Evolutionary conservation across 306 rosid species (phyloP).

Genomic region (Cucumis cinereus): DNA sequence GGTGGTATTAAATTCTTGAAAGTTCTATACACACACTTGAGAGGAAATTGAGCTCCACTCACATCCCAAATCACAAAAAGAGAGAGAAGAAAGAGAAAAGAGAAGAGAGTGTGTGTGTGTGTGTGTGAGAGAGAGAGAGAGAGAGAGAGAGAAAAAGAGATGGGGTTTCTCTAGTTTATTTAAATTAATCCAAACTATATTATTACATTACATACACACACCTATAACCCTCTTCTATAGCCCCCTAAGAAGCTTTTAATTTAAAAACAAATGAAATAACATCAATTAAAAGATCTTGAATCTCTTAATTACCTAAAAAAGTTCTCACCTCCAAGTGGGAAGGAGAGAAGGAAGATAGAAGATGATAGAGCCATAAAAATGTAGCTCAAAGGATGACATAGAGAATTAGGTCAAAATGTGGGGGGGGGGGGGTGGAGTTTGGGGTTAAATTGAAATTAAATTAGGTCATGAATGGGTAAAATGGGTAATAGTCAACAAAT

Average conservation of each 20-base stretch:
- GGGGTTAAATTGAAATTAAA: too few relatives aligned
- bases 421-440: too few relatives aligned
- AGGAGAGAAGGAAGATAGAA: neutral
- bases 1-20: neutral
- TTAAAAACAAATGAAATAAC: neutral
- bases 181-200: neutral
- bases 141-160: neutral
- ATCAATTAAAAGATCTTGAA: too few relatives aligned
- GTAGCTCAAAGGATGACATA: neutral
- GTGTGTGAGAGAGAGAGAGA: neutral
- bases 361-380: neutral
- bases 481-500: neutral
- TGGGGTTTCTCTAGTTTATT: neutral
- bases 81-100: neutral
- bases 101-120: neutral
- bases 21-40: neutral
- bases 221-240: neutral
- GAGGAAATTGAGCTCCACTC: constrained; percentile 4
- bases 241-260: neutral
- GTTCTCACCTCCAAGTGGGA: neutral
- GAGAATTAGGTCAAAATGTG: neutral
- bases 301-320: neutral
- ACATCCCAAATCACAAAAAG: neutral
- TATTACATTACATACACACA: neutral
- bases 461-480: neutral